Conservation (phyloP, 345 rosid species). For the Odontarrhena argentea region DNA sequence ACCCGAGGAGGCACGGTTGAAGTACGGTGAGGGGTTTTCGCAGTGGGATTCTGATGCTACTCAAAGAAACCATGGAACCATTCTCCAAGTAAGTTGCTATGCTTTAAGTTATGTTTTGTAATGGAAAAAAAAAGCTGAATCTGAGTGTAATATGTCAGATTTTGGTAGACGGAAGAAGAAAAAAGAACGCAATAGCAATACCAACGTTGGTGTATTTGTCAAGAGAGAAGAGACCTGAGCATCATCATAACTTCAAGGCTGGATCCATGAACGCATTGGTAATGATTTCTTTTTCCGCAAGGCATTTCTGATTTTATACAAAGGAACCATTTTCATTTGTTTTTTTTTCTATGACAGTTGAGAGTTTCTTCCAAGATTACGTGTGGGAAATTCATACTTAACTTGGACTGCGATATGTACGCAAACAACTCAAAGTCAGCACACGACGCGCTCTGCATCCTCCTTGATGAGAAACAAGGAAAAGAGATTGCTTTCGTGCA, state of each 20-base stretch:
- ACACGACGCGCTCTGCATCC: slow-evolving; percentile 77
- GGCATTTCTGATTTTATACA: background rate
- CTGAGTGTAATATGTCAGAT: slow-evolving; percentile 42
- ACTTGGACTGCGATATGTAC: slow-evolving; percentile 86
- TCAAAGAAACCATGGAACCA: slow-evolving; percentile 53
- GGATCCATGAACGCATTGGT: slow-evolving; percentile 91
- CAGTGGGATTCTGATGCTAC: slow-evolving; percentile 57
- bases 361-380: slow-evolving; percentile 70
- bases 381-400: slow-evolving; percentile 58
- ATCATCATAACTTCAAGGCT: slow-evolving; percentile 79
- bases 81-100: slow-evolving; percentile 55
- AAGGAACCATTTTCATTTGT: background rate
- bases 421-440: slow-evolving; percentile 59
- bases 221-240: slow-evolving; percentile 69
- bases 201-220: slow-evolving; percentile 78
- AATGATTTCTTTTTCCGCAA: slow-evolving; percentile 8
- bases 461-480: slow-evolving; percentile 70
- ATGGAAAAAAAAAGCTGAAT: background rate
- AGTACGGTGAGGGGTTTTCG: slow-evolving; percentile 50
- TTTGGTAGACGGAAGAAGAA: slow-evolving; percentile 51
- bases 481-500: slow-evolving; percentile 71
- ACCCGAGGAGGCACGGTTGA: slow-evolving; percentile 44
- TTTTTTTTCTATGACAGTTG: slow-evolving; percentile 45
- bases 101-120: background rate
- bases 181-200: slow-evolving; percentile 43